Evolutionary conservation across 2,329 filamentous ascomycete species (phyloP), one percentile per base, ranked within the genome.

Genomic region (Phialophora chinensis): DNA sequence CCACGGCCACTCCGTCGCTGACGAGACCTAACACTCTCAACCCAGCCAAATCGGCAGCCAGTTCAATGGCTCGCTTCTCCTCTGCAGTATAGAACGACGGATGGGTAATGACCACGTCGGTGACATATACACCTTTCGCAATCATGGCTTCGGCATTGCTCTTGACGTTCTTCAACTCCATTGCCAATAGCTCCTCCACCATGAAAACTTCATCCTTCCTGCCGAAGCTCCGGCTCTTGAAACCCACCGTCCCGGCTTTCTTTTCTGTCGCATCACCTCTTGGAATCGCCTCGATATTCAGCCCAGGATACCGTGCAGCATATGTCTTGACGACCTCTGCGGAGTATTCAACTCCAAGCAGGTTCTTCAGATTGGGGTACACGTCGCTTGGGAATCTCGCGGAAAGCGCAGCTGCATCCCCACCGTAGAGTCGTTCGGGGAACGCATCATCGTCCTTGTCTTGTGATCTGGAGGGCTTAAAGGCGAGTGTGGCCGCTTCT

Each of bases 141-240:
- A 93, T 93, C 74, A 96, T 80, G 54, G 83, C 81, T 81, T 97
- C 92, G 14, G 95, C 95, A 74, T 97, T 98, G 77, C 88, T 88
- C 77, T 90, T 91, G 73, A 98, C 88, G 78, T 92, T 95, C 83
- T 96, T 91, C 71, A 99, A 84, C 81, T 98, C 89, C 95, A 99
- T 99, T 57, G 93, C 93, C 76, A 99, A 80, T 71, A 99, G 84
- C 81, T 99, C 95, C 81, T 99, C 95, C 0, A 98, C 90, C 74
- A 91, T 86, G 75, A 88, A 90, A 17, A 82, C 79, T 66, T 83
- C 80, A 71, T 85, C 84, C 71, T 89, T 87, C 44, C 87, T 82
- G 11, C 84, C 81, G 11, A 93, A 79, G 81, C 85, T 85, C 74
- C 84, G 85, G 82, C 92, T 97, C 81, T 90, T 90, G 81, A 99